A percentile compares a stretch with the other conserved stretches of the same genome.
phyloP scores from a whole-genome alignment of 306 rosid species.

The Mimosa pudica region DNA sequence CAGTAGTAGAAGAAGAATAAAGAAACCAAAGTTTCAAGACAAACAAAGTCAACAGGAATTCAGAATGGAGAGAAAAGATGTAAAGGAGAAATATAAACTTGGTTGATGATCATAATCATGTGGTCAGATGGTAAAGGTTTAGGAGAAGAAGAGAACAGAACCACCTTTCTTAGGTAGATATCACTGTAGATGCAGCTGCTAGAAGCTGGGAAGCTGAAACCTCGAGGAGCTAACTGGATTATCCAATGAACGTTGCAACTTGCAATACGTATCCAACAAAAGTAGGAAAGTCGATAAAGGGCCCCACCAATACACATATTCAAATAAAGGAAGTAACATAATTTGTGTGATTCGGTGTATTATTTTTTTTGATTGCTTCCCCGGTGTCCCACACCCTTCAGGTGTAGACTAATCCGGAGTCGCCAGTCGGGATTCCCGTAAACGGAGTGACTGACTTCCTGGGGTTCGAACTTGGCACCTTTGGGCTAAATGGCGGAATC shows the following conservation, averaged over 20 bases:
- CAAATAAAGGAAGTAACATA: not conserved
- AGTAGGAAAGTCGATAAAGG: not conserved
- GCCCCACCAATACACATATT: not conserved
- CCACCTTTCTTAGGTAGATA: conserved; percentile 37
- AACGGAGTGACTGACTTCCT: too few relatives aligned
- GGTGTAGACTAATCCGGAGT: too few relatives aligned
- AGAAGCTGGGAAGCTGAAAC: conserved; percentile 11
- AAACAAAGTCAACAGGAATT: conserved; percentile 15
- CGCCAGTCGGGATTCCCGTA: too few relatives aligned
- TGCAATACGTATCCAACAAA: not conserved
- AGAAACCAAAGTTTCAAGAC: not conserved
- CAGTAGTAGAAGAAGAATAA: not conserved
- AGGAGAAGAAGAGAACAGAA: not conserved
- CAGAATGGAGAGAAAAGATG: not conserved
- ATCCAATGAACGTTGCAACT: not conserved
- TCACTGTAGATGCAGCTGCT: conserved; percentile 24
- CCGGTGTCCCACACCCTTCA: too few relatives aligned
- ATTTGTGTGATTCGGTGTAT: not conserved
- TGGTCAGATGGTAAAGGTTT: not conserved
- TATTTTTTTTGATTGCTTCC: too few relatives aligned
- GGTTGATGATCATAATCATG: not conserved
- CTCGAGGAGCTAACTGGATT: not conserved
- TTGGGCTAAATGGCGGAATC: too few relatives aligned
- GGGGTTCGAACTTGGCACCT: too few relatives aligned
- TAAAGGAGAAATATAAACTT: not conserved